phyloP scores from a whole-genome alignment of 2,329 filamentous ascomycete species.

The Colletotrichum somersetense region DNA sequence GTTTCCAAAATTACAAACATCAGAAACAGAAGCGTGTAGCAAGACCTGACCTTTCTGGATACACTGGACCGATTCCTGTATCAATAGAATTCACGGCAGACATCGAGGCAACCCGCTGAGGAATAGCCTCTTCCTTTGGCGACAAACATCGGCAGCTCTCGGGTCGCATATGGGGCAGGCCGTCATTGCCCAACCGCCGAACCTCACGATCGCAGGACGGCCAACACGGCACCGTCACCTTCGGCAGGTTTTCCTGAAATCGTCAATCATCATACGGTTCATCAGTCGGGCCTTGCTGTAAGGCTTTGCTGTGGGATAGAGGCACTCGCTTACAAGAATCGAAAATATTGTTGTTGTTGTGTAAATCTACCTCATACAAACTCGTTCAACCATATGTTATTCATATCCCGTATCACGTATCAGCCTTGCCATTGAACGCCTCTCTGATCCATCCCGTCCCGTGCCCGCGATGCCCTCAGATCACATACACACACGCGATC shows the following conservation, averaged over 20 bases:
- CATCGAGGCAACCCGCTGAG: neutral
- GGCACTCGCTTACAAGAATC: neutral
- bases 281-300: neutral
- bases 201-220: neutral
- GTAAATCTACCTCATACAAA: neutral
- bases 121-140: neutral
- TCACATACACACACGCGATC: neutral
- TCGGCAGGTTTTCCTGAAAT: neutral
- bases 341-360: neutral
- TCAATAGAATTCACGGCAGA: neutral
- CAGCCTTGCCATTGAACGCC: neutral
- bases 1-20: no score
- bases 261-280: neutral
- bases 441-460: no score
- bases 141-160: no score
- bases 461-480: neutral
- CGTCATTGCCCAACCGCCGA: neutral
- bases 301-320: neutral
- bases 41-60: neutral
- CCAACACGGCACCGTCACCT: neutral
- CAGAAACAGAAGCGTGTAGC: no score
- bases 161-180: neutral
- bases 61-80: neutral
- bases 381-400: neutral
- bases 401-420: neutral